Evolutionary conservation across 2,329 filamentous ascomycete species (phyloP), one percentile per base, ranked within the genome.

Genomic region (Cercospora sesami): DNA sequence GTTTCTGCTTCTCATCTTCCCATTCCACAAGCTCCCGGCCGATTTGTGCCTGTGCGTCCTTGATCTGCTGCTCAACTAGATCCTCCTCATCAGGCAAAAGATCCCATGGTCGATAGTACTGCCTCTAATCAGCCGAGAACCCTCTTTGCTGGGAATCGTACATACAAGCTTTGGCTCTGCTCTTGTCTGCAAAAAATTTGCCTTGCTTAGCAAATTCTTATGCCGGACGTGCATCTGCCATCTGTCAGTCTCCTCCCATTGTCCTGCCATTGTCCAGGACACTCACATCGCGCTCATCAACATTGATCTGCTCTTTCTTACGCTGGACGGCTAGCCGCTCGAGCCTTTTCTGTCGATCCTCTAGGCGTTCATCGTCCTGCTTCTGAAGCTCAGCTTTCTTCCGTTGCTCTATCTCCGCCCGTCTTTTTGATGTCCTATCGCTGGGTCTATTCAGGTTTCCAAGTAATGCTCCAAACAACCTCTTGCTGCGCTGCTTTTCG

Each of bases 101-200:
- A 73, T 93, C 89, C 90, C 91, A 96, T 0, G 94, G 94, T 57
- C 90, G 89, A 79, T 95, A 97, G 79, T 91, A 94, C 93, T 97
- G 71, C 51, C 72, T 77, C 21, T 26, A 31, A 64, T 72, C 16
- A 68, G 60, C 26, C 48, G 1, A 21, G 9, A 23, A 14, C 45
- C 7, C 14, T n/a, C 31, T 45, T 16, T 14, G 21, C 8, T 23
- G n/a, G n/a, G 3, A 4, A 26, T 7, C n/a, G 45, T 6, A 84
- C 91, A 77, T 84, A 96, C 93, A 75, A 97, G 82, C 71, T 82
- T 86, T 2, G 94, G 94, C 73, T 89, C 84, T 45, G 89, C 82
- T 72, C 82, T 88, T 4, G 94, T 97, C 71, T 85, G 84, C 60
- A 97, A 81, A 75, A 90, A 94, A 64, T 87, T 86, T 31, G 94